These are phyloP conservation scores for Auriscalpium microsporum DNA, from an alignment of 768 basidiomycete genomes.

Conservation along the genomic window DNA sequence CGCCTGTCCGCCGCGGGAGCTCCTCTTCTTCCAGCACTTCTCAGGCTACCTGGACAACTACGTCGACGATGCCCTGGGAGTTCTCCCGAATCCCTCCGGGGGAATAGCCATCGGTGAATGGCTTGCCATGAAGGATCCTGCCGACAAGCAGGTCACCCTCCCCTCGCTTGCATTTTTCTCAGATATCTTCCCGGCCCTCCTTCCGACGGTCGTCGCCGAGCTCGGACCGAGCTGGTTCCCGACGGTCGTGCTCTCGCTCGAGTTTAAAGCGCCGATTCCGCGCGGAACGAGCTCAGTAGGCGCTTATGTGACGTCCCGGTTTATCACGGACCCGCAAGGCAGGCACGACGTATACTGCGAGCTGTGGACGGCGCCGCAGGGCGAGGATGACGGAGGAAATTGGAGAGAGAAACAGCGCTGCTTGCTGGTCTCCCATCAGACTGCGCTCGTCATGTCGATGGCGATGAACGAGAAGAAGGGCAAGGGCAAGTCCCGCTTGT, in stretches of 20 bases:
- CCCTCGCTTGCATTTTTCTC: slow-evolving; percentile 48
- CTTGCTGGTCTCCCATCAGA: slow-evolving; percentile 52
- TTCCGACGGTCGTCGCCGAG: background rate
- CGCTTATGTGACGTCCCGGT: slow-evolving; percentile 43
- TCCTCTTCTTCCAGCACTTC: too few relatives aligned
- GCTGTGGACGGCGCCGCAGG: slow-evolving; percentile 53
- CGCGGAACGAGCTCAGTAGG: slow-evolving; percentile 40
- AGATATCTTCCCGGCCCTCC: slow-evolving; percentile 39
- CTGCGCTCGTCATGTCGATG: slow-evolving; percentile 39
- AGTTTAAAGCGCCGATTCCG: slow-evolving; percentile 57
- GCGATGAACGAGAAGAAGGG: slow-evolving; percentile 17
- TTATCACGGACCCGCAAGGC: slow-evolving; percentile 44
- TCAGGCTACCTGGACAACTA: too few relatives aligned
- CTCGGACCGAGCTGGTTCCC: slow-evolving; percentile 35
- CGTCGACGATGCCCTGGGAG: slow-evolving; percentile 31
- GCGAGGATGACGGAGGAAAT: slow-evolving; percentile 25
- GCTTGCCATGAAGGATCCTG: slow-evolving; percentile 36
- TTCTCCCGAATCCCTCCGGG: slow-evolving; percentile 30
- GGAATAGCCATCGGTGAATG: slow-evolving; percentile 54
- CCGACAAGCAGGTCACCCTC: slow-evolving; percentile 34
- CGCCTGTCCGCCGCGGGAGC: background rate
- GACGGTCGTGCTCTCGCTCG: slow-evolving; percentile 50
- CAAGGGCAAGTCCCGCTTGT: too few relatives aligned
- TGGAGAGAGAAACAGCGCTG: slow-evolving; percentile 62
- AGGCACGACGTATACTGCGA: slow-evolving; percentile 54